Evolutionary conservation across 352 stramenopile genomes (phyloP).

Genomic region (Phytophthora rubi): DNA sequence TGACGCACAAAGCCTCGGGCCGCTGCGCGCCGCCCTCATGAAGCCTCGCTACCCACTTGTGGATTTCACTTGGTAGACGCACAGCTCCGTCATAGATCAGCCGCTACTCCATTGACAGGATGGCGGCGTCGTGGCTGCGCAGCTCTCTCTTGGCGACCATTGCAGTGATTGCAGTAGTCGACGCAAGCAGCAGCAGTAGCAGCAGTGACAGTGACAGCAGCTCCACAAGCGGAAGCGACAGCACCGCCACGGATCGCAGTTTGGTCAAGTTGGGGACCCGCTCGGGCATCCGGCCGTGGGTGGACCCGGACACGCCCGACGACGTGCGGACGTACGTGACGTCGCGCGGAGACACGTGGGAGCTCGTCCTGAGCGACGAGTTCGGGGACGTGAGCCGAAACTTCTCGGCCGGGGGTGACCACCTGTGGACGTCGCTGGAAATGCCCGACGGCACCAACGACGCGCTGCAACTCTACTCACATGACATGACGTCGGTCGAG

Average conservation of each 20-base stretch:
- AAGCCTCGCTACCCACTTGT: slow-evolving; percentile 13
- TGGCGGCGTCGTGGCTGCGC: slow-evolving; percentile 1
- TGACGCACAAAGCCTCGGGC: slow-evolving; percentile 26
- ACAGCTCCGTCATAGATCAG: background rate
- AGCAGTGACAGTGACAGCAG: slow-evolving; percentile 1
- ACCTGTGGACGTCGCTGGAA: slow-evolving; percentile 70
- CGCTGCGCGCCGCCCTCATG: background rate
- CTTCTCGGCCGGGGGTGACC: slow-evolving; percentile 63
- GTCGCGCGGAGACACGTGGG: slow-evolving; percentile 58
- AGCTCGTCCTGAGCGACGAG: slow-evolving; percentile 79
- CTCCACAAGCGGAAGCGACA: slow-evolving; percentile 22
- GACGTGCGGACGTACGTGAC: slow-evolving; percentile 50
- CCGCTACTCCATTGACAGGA: background rate
- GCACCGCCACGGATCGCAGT: slow-evolving; percentile 28
- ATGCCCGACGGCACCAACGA: slow-evolving; percentile 75
- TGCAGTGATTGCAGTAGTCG: slow-evolving; percentile 19
- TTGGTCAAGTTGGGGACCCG: slow-evolving; percentile 43
- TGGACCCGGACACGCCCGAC: slow-evolving; percentile 63
- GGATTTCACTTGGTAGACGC: slow-evolving; percentile 8
- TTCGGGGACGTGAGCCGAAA: slow-evolving; percentile 56
- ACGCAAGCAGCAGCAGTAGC: slow-evolving; percentile 15
- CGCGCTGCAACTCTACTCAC: slow-evolving; percentile 66
- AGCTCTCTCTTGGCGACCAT: slow-evolving; percentile 10
- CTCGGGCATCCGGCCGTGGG: slow-evolving; percentile 60
- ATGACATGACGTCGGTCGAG: slow-evolving; percentile 65